Conservation (phyloP, 129 eudicot genomes). For the Escallonia rubra region DNA sequence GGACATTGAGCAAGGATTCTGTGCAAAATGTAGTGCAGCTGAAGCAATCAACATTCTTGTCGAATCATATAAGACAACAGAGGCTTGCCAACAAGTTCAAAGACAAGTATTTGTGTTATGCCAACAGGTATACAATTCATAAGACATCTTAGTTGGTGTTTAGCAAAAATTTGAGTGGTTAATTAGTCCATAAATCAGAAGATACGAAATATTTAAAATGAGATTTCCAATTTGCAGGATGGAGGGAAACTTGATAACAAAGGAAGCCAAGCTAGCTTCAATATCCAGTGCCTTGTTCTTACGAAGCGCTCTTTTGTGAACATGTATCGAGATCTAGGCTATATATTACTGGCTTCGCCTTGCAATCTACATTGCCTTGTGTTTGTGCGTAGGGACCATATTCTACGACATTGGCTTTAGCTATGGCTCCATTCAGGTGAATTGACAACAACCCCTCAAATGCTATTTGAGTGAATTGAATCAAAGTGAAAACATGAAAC, state of each 20-base stretch:
- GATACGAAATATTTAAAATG: background rate
- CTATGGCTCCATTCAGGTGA: conserved; percentile 55
- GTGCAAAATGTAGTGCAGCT: conserved; percentile 23
- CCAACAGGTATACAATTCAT: conserved; percentile 27
- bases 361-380: conserved; percentile 40
- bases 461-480: background rate
- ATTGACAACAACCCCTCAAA: background rate
- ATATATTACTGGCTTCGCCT: conserved; percentile 73
- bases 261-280: conserved; percentile 44
- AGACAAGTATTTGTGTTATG: conserved; percentile 33
- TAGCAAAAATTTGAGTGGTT: background rate
- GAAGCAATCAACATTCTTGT: conserved; percentile 42
- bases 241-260: conserved; percentile 21
- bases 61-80: conserved; percentile 44
- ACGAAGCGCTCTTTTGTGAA: conserved; percentile 54
- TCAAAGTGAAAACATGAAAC: background rate
- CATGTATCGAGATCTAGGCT: conserved; percentile 66
- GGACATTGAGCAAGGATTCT: conserved; percentile 56
- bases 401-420: conserved; percentile 43
- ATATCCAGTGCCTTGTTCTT: conserved; percentile 51
- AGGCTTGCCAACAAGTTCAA: conserved; percentile 31
- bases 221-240: conserved; percentile 11
- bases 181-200: background rate
- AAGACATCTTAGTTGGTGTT: background rate
- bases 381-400: conserved; percentile 50